Conservation (phyloP, 2,329 filamentous ascomycete genomes). For the Colletotrichum kahawae region DNA sequence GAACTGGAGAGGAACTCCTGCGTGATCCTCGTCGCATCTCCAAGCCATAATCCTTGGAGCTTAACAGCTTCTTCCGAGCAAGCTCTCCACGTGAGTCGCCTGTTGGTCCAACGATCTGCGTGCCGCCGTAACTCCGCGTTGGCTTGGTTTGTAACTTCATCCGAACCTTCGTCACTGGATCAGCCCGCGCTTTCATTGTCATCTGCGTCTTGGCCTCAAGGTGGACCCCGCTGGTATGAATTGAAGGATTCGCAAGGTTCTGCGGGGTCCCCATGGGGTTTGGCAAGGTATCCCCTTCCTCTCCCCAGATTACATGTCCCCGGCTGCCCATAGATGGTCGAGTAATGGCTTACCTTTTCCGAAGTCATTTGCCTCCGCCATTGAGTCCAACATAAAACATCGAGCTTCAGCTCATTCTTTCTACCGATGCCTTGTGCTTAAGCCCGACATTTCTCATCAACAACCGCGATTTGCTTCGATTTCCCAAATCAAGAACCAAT, state of each 20-base stretch:
- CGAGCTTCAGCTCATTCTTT: not conserved
- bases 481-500: not conserved
- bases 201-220: not conserved
- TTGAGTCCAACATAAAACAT: not conserved
- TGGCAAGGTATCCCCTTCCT: not conserved
- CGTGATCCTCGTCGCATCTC: not conserved
- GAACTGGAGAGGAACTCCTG: not conserved
- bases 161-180: not conserved
- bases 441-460: not conserved
- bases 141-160: not conserved
- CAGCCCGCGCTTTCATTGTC: not conserved
- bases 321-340: not conserved
- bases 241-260: not conserved
- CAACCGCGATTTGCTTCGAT: not conserved
- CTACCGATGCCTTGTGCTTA: not conserved
- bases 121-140: not conserved
- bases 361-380: not conserved
- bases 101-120: not conserved
- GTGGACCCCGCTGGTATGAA: not conserved
- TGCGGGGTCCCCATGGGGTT: not conserved
- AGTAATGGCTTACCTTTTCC: not conserved
- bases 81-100: not conserved
- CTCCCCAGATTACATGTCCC: not conserved
- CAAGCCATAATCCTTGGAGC: not conserved
- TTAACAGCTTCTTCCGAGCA: not conserved